A percentile compares a stretch with the other conserved stretches of the same genome.
These are phyloP conservation scores for Plantago elongata DNA, from an alignment of 257 asterid species.

Conservation along the genomic window DNA sequence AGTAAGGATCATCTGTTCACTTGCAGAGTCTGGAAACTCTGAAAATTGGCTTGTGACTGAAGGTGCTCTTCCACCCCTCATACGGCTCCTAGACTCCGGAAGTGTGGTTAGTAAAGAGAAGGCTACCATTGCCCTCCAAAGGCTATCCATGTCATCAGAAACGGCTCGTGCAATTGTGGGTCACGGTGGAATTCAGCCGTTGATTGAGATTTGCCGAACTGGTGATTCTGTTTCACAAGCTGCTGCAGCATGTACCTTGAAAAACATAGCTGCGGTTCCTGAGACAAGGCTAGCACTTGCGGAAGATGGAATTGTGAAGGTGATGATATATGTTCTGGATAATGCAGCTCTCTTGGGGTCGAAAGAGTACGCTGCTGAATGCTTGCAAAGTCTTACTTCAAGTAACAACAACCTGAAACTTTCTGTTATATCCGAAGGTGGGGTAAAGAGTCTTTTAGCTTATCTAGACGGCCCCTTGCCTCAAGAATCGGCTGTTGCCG, in stretches of 20 bases:
- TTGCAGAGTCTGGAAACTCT: constrained; percentile 67
- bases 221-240: constrained; percentile 73
- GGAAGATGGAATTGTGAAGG: constrained; percentile 66
- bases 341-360: constrained; percentile 60
- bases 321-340: constrained; percentile 62
- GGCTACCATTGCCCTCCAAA: constrained; percentile 73
- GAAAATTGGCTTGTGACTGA: constrained; percentile 85
- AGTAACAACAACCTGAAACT: constrained; percentile 49
- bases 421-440: constrained; percentile 62
- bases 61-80: constrained; percentile 81
- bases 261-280: constrained; percentile 66
- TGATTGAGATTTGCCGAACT: constrained; percentile 58
- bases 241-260: constrained; percentile 70
- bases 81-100: constrained; percentile 82
- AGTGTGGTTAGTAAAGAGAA: constrained; percentile 63
- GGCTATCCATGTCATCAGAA: constrained; percentile 65
- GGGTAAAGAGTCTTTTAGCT: constrained; percentile 49
- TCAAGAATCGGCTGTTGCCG: constrained; percentile 76
- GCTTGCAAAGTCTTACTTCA: constrained; percentile 68
- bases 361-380: constrained; percentile 81
- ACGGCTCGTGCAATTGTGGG: constrained; percentile 74
- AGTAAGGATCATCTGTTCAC: constrained; percentile 58
- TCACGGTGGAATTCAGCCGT: constrained; percentile 79
- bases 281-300: constrained; percentile 62
- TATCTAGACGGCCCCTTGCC: constrained; percentile 76